Base-by-base conservation (phyloP, 352 stramenopile species). In the Heterotrichella gracilis region DNA sequence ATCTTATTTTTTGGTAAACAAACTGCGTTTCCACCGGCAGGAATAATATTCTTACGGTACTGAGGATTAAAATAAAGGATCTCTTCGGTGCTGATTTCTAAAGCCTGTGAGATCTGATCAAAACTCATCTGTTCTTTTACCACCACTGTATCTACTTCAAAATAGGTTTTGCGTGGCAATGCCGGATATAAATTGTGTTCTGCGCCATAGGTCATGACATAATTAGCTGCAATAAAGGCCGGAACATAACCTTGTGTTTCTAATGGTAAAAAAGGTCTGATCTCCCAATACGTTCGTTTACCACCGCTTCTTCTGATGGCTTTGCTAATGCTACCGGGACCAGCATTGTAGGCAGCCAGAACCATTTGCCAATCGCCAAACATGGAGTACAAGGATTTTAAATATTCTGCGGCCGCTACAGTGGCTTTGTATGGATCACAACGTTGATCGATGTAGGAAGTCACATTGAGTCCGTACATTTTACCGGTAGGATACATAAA, bases 91-190 rank as follows among this genome's bases (percentile, higher is more conserved):
- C 9, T 9, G n/a, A 53, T 53, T 9, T 53, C 32, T 9, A 53
- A n/a, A n/a, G 32, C 32, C 32, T 53, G 32, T 9, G 32, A 53
- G 32, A 53, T 53, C 32, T 53, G 32, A 53, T 53, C 32, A n/a
- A 53, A 53, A 53, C 32, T 53, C 32, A 53, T 53, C 32, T 53
- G 32, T n/a, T 53, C 32, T n/a, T 53, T 53, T n/a, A 53, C 32
- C 9, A 53, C n/a, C 32, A 53, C 32, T 17, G 32, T 53, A 53
- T 53, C 32, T n/a, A 53, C 32, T n/a, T 53, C 32, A n/a, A 53
- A 53, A 53, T 53, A 53, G 32, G 32, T 53, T 53, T 53, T 53
- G 9, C 32, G 9, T 53, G 32, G 32, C 32, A 53, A 17, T 53
- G 32, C 32, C 9, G 32, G 32, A n/a, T 53, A 53, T 17, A 53